Evolutionary conservation across 2,329 filamentous ascomycete species (phyloP), one percentile per base, ranked within the genome.

Genomic region (Phialemonium atrogriseum): DNA sequence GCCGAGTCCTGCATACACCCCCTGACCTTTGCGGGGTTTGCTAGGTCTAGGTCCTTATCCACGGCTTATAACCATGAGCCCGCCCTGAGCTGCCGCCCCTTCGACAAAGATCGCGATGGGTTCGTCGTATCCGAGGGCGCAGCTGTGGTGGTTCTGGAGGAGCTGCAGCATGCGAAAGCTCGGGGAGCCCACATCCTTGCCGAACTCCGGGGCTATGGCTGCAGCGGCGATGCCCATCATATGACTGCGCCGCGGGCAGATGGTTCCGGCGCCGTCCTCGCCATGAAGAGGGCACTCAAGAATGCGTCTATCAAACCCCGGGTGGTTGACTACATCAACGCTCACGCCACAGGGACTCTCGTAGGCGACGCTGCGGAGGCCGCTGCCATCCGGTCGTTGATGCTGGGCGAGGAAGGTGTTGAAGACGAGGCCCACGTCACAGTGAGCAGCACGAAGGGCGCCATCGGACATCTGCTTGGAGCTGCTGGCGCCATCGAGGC

Each of bases 1-100:
- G 77, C 89, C 7, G 91, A 98, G 58, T 87, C 89, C 0, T 98
- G 91, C 54, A 89, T 98, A 34, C 89, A 98, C 51, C 91, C 91
- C 8, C 68, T 98, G 25, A 84, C 89, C 2, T 82, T 96, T 44
- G 85, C 88, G 6, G 91, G 89, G 6, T 98, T 98, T 50, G 82
- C 86, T 15, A 73, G 87, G 39, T 86, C 88, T 2, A 75, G 89
- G 37, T 95, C 88, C 32, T 64, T 98, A 21, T 80, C 86, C 6
- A 94, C 85, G 0, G 71, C 68, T 4, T 93, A 77, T 61, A 95
- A 95, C 49, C 63, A 83, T 37, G 56, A 68, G 8, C 87, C 89
- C 0, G 44, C 62, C 2, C 64, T 72, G 27, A 77, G 87, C 30
- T 94, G 87, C 18, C 71, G 91, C 8, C 91, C 91, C 0, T 98